Conservation (phyloP, 305 asterid genomes). For the Salvia sclarea region DNA sequence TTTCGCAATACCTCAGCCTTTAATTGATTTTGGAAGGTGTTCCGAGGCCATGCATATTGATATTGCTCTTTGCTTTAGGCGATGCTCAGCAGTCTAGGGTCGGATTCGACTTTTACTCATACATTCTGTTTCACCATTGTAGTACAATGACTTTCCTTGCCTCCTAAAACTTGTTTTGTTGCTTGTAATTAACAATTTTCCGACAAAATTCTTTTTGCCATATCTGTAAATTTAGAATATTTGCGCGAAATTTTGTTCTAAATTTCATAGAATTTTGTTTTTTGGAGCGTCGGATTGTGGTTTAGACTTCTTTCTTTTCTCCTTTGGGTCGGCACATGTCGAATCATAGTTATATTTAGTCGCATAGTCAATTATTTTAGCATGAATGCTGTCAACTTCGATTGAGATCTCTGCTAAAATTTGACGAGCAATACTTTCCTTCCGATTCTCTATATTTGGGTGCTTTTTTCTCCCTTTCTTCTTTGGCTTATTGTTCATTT, state of each 20-base stretch:
- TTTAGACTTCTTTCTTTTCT: neutral
- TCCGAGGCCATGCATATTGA: slow-evolving; percentile 34
- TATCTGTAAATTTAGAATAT: neutral
- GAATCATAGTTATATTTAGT: slow-evolving; percentile 2
- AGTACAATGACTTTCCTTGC: neutral
- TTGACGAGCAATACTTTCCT: neutral
- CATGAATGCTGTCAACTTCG: neutral
- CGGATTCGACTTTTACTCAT: slow-evolving; percentile 4
- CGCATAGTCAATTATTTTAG: slow-evolving; percentile 6
- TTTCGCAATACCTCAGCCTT: slow-evolving; percentile 20
- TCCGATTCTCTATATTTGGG: neutral
- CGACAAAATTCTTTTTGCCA: neutral
- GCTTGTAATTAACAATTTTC: neutral
- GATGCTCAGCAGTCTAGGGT: slow-evolving; percentile 5
- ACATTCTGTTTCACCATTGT: neutral
- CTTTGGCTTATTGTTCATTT: neutral
- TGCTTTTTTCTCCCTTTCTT: neutral
- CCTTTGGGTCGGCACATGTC: neutral
- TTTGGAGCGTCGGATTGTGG: neutral
- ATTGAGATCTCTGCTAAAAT: neutral
- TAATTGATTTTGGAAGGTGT: slow-evolving; percentile 13
- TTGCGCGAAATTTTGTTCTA: slow-evolving; percentile 3
- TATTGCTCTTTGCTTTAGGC: slow-evolving; percentile 34
- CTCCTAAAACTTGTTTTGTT: neutral
- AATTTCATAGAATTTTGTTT: slow-evolving; percentile 1